These are phyloP conservation scores for Calonectria honghensis DNA, from an alignment of 2,329 filamentous ascomycete genomes.

Conservation along the genomic window DNA sequence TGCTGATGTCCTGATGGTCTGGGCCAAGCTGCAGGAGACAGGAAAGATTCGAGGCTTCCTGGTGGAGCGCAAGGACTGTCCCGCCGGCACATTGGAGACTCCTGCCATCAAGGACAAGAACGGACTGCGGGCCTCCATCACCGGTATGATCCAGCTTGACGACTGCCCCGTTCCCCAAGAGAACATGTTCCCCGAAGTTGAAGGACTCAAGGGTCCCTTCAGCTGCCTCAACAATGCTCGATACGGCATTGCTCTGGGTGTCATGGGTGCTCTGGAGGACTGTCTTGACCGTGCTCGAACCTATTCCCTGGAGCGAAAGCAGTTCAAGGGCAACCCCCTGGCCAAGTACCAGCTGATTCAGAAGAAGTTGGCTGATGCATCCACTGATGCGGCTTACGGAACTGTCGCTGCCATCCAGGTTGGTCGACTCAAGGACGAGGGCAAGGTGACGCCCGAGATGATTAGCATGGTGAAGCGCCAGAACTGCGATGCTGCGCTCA, in stretches of 20 bases:
- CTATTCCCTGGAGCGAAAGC: conserved; percentile 94
- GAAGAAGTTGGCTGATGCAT: conserved; percentile 96
- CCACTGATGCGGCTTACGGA: conserved; percentile 92
- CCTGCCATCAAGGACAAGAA: conserved; percentile 97
- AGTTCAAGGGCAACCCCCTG: conserved; percentile 96
- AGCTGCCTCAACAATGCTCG: conserved; percentile 95
- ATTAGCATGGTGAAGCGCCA: conserved; percentile 97
- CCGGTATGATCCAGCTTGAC: conserved; percentile 98
- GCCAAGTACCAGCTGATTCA: conserved; percentile 98
- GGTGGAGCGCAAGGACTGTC: conserved; percentile 89
- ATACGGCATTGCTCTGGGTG: conserved; percentile 94
- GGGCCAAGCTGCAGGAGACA: conserved; percentile 93
- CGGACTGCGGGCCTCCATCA: conserved; percentile 92
- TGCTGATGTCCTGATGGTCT: conserved; percentile 88
- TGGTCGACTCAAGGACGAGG: conserved; percentile 92
- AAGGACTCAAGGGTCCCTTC: conserved; percentile 92
- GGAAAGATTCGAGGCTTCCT: conserved; percentile 97
- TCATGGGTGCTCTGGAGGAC: conserved; percentile 95
- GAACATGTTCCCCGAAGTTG: conserved; percentile 95
- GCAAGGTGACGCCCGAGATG: conserved; percentile 94
- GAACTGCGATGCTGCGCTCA: conserved; percentile 93
- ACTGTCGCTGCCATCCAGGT: conserved; percentile 94
- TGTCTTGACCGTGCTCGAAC: conserved; percentile 86
- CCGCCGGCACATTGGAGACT: conserved; percentile 91
- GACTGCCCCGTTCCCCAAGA: conserved; percentile 89